Evolutionary conservation across 441 rosid genomes (phyloP).

Genomic region (Cnidoscolus chayamansa): DNA sequence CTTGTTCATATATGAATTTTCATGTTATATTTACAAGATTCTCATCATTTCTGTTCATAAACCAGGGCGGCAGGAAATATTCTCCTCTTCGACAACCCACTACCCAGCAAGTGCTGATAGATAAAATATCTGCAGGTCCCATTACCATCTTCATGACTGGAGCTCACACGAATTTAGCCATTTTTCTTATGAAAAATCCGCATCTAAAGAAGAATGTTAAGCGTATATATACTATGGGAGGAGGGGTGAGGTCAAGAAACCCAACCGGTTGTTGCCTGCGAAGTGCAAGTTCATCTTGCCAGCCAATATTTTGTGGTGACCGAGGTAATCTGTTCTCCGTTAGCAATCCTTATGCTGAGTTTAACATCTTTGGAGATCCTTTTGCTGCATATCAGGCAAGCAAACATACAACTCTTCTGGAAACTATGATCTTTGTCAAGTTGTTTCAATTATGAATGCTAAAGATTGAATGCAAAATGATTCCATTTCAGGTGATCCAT

Average conservation of each 20-base stretch:
- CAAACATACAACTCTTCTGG: not conserved
- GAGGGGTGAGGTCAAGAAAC: constrained; percentile 60
- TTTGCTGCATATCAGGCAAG: constrained; percentile 80
- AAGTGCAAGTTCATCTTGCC: constrained; percentile 42
- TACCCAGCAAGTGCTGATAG: constrained; percentile 66
- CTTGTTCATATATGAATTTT: not conserved
- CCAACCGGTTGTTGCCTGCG: constrained; percentile 63
- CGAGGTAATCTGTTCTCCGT: constrained; percentile 65
- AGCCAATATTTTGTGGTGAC: constrained; percentile 53
- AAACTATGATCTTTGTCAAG: not conserved
- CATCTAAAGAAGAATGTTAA: constrained; percentile 64
- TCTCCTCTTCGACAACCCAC: constrained; percentile 69
- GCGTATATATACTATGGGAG: constrained; percentile 82
- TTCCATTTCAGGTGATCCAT: constrained; percentile 60
- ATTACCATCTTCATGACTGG: constrained; percentile 51
- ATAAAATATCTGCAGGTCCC: constrained; percentile 68
- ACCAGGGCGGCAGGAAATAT: constrained; percentile 75
- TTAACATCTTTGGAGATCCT: constrained; percentile 80
- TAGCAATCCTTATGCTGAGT: constrained; percentile 87
- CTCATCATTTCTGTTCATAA: constrained; percentile 18
- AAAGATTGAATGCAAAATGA: no score
- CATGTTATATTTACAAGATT: not conserved
- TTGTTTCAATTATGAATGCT: not conserved
- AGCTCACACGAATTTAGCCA: constrained; percentile 68
- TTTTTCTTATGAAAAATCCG: constrained; percentile 74